Evolutionary conservation across 148 eudicot genomes (phyloP).

Genomic region (Rhododendron molle): DNA sequence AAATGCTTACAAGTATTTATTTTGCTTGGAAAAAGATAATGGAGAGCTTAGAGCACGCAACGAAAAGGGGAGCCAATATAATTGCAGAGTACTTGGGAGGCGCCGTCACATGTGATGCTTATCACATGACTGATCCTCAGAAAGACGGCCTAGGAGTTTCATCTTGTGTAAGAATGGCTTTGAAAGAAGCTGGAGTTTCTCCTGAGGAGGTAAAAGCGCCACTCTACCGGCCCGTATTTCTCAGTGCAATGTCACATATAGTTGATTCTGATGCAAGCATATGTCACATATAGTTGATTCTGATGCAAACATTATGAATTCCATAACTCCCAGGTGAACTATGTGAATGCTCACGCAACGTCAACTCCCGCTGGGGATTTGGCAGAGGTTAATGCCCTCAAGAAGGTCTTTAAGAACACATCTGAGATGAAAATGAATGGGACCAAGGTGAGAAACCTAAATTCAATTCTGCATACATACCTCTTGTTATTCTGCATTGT

Average conservation of each 20-base stretch:
- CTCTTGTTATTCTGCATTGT: background rate
- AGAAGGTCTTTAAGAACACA: conserved; percentile 49
- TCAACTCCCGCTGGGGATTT: conserved; percentile 48
- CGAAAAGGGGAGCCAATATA: conserved; percentile 55
- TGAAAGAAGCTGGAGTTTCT: conserved; percentile 45
- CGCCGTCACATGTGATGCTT: conserved; percentile 51
- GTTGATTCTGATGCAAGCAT: too few species aligned
- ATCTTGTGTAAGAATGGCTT: conserved; percentile 40
- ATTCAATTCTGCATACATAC: background rate
- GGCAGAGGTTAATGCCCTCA: conserved; percentile 55
- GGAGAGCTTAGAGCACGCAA: conserved; percentile 55
- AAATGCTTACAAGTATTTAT: background rate
- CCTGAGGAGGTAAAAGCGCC: conserved; percentile 44
- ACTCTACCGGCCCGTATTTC: background rate
- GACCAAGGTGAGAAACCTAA: conserved; percentile 37
- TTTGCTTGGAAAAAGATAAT: conserved; percentile 24
- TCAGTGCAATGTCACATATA: background rate
- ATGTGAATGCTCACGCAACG: conserved; percentile 57
- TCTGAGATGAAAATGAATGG: conserved; percentile 58
- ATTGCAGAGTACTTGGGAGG: conserved; percentile 64
- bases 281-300: background rate
- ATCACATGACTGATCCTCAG: conserved; percentile 61
- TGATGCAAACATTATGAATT: background rate
- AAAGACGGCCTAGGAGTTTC: conserved; percentile 56
- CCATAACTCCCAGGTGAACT: conserved; percentile 37